Base-by-base conservation (phyloP, 2,329 filamentous ascomycete genomes). In the Zelopaecilomyces penicillatus region DNA sequence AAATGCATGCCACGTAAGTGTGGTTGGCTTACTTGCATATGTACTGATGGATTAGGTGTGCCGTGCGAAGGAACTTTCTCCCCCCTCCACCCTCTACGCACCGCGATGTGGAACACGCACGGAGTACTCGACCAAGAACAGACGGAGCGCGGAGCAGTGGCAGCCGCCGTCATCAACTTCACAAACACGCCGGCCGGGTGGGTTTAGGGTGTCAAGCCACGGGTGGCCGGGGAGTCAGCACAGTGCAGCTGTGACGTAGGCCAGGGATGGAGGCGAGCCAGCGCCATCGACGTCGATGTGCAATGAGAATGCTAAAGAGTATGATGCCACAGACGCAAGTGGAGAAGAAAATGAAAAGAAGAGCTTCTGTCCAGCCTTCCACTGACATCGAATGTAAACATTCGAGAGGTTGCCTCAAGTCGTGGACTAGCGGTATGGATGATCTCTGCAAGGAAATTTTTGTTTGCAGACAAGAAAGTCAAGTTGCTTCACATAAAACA, bases 221-320 rank as follows among this genome's bases (percentile, higher is more conserved):
- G 39, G 46, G 45, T 42, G 44, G 41, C 43, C 46, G 46, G 45
- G 38, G 46, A 12, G 46, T 48, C 39, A 37, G 45, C 9, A 43
- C 46, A 48, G 42, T 45, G 45, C 43, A 45, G 42, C 34, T 43
- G 42, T 48, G 46, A 48, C 46, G 46, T 48, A 48, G 42, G 34
- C 19, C 19, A 19, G 19, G 19, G 19, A 19, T 19, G 19, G 19
- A 19, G 19, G 19, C 19, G 19, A 19, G 19, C 19, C 19, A 19
- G 19, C 19, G 19, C 19, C 19, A 19, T 19, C 19, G 19, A 19
- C 19, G 19, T 19, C 19, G 19, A 19, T 19, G 19, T 19, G 19
- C 19, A 19, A 19, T 19, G 19, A 19, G 19, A 19, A 19, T 19
- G 19, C 19, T 19, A 19, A 19, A 19, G 19, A 19, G 19, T 19